Evolutionary conservation across 768 basidiomycete genomes (phyloP), one percentile per base, ranked within the genome.

Genomic region (Glaciozyma antarctica): DNA sequence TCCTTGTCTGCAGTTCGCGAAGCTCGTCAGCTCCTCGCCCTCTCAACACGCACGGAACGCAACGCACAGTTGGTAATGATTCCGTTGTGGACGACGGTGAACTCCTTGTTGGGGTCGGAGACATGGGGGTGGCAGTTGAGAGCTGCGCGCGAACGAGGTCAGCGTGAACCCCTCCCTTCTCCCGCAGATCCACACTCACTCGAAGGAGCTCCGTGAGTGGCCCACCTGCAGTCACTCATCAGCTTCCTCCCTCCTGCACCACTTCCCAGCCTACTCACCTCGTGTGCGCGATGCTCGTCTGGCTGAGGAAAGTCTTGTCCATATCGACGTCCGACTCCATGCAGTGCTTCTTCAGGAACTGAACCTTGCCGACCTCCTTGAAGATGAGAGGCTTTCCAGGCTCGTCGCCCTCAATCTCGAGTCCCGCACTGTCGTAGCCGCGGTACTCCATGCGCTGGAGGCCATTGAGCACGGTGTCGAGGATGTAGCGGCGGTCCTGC

Each of bases 341-440:
- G 74, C 95, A 92, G 78, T 86, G 84, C 80, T 94, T 88, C 77
- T 90, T 87, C 60, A 99, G 83, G 32, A 87, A 86, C 53, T 87
- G 87, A 61, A 99, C 95, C 78, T 99, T 99, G 77, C 95, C 95
- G 59, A 98, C 95, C 77, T 94, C 87, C 81, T 95, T 97, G 85
- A 93, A 97, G 80, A 85, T 90, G 57, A 88, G 65, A 55, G 90
- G 81, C 56, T 86, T 79, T 53, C 85, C 85, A 2, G 84, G 79
- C 71, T 85, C 85, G 80, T 98, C 93, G 49, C 92, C 94, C 74
- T 99, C 95, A 71, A 97, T 83, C 60, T 76, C 78, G 62, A 80
- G 78, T 72, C 79, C 79, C 77, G 69, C 95, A 71, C 88, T 91
- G 77, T 99, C 95, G 76, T 99, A 99, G 48, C 95, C 95, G 75